These are phyloP conservation scores for Corymbia citriodora DNA, from an alignment of 441 rosid species.

Conservation along the genomic window DNA sequence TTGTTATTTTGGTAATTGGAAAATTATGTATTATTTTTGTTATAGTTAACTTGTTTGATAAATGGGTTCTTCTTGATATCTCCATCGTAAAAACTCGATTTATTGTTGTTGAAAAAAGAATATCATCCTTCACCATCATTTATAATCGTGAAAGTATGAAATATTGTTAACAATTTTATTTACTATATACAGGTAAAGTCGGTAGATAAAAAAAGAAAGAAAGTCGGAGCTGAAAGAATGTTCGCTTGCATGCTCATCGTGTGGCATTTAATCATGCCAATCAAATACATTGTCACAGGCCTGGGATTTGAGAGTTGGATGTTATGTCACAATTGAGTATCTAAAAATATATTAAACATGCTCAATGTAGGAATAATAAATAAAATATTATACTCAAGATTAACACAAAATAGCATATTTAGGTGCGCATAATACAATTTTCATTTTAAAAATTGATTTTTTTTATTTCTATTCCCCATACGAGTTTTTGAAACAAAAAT, in stretches of 20 bases:
- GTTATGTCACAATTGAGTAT: background rate
- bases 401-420: background rate
- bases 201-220: rapidly evolving
- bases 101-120: background rate
- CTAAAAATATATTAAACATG: background rate
- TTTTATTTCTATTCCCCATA: no score
- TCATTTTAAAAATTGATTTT: no score
- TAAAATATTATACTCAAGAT: background rate
- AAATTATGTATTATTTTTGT: no score
- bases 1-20: background rate
- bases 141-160: background rate
- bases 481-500: no score
- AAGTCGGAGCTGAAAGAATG: rapidly evolving
- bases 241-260: rapidly evolving
- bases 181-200: background rate
- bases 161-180: background rate
- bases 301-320: rapidly evolving
- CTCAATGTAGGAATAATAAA: background rate
- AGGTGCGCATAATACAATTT: no score
- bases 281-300: background rate
- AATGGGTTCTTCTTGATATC: background rate
- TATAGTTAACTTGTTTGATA: background rate
- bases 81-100: background rate
- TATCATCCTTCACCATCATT: background rate
- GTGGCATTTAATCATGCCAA: rapidly evolving